Conservation (phyloP, 1,284 basidiomycete species). For the Rhodotorula sp. region DNA sequence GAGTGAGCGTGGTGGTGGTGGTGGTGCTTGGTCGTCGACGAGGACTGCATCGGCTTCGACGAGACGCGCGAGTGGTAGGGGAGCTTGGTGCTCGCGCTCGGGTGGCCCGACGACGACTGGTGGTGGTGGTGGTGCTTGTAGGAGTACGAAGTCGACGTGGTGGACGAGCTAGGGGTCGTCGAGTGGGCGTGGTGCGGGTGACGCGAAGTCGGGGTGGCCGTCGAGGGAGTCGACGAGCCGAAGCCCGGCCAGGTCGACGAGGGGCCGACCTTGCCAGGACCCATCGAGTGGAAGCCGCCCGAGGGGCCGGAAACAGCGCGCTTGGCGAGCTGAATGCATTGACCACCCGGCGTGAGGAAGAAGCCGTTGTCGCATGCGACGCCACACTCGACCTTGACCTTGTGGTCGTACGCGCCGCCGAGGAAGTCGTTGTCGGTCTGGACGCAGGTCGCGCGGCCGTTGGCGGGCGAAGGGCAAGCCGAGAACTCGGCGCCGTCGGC, state of each 20-base stretch:
- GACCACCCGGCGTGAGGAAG: conserved; percentile 31
- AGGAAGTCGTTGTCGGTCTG: conserved; percentile 39
- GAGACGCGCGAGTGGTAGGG: background rate
- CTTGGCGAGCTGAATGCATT: conserved; percentile 34
- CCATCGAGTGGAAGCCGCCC: background rate
- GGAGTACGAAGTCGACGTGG: conserved; percentile 24
- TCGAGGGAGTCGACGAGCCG: background rate
- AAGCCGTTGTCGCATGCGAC: conserved; percentile 36
- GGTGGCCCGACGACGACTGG: background rate
- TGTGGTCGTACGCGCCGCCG: conserved; percentile 17
- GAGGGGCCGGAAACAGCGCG: conserved; percentile 15
- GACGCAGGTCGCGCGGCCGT: conserved; percentile 37
- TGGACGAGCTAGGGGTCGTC: conserved; percentile 5
- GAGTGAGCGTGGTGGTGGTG: background rate
- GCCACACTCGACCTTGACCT: conserved; percentile 28
- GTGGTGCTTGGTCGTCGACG: conserved; percentile 5
- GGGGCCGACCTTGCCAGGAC: conserved; percentile 6
- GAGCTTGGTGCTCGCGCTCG: background rate
- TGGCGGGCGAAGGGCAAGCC: conserved; percentile 28
- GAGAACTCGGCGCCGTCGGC: conserved; percentile 25
- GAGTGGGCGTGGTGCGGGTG: conserved; percentile 31
- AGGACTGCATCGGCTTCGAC: conserved; percentile 5
- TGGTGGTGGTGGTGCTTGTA: conserved; percentile 31
- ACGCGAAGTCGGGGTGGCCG: conserved; percentile 1
- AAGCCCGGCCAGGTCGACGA: background rate